A percentile compares a stretch with the other conserved stretches of the same genome.
phyloP scores from a whole-genome alignment of 2,329 filamentous ascomycete genomes.

The Podosphaera leucotricha region DNA sequence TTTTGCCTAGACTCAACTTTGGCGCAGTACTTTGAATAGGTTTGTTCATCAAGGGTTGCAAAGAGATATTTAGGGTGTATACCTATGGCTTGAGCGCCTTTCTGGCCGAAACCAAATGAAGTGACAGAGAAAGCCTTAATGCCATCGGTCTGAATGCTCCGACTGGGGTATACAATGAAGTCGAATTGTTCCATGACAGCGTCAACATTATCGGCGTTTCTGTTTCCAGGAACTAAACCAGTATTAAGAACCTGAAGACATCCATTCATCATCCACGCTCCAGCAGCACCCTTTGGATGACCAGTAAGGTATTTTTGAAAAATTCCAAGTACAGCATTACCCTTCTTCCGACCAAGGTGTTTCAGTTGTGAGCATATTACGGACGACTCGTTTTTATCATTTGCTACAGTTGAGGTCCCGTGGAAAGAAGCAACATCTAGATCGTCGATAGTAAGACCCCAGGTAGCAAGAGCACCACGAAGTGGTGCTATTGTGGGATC shows the following conservation, averaged over 20 bases:
- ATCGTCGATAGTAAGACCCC: constrained; percentile 94
- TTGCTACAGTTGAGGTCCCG: constrained; percentile 92
- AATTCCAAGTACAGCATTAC: constrained; percentile 84
- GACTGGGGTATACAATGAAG: constrained; percentile 90
- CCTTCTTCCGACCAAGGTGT: constrained; percentile 86
- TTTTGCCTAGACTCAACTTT: constrained; percentile 90
- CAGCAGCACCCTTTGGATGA: constrained; percentile 96
- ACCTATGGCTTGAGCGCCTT: constrained; percentile 92
- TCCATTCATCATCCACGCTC: constrained; percentile 99
- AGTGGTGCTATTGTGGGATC: constrained; percentile 84
- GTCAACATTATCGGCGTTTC: constrained; percentile 95
- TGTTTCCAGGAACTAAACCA: constrained; percentile 85
- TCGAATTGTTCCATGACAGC: constrained; percentile 94
- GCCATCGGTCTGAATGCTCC: constrained; percentile 87
- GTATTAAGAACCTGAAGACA: constrained; percentile 86
- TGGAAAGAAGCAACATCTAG: constrained; percentile 93
- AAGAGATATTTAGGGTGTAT: constrained; percentile 92
- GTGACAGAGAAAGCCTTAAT: constrained; percentile 98
- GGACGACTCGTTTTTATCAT: constrained; percentile 98
- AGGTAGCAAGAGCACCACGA: constrained; percentile 85
- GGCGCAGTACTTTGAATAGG: constrained; percentile 57
- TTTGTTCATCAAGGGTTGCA: constrained; percentile 70
- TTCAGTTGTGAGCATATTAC: constrained; percentile 91
- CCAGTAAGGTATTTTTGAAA: constrained; percentile 99
- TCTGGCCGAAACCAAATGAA: constrained; percentile 97